Conservation (phyloP, 2,329 filamentous ascomycete genomes). For the Beauveria sp. region DNA sequence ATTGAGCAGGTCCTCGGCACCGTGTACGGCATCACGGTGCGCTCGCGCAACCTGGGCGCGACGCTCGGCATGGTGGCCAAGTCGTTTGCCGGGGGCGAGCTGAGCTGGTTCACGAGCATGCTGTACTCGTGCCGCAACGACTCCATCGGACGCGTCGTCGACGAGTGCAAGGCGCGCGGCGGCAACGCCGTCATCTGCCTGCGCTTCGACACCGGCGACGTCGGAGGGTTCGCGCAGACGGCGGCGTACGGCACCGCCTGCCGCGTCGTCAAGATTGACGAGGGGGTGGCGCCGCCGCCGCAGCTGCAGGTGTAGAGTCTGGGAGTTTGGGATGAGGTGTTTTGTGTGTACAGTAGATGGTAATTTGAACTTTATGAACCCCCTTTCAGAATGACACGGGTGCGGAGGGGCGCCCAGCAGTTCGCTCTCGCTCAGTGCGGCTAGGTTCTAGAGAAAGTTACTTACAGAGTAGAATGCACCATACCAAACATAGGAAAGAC, state of each 20-base stretch:
- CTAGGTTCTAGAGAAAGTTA: too few species aligned
- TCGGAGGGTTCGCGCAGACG: slow-evolving; percentile 49
- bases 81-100: slow-evolving; percentile 50
- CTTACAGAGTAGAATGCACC: too few species aligned
- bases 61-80: slow-evolving; percentile 48
- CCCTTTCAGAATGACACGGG: too few species aligned
- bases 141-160: slow-evolving; percentile 46
- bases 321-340: not conserved
- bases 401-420: too few species aligned
- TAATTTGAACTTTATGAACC: not conserved
- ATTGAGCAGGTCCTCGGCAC: slow-evolving; percentile 50
- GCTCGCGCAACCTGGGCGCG: slow-evolving; percentile 51
- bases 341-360: not conserved
- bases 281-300: slow-evolving; percentile 9
- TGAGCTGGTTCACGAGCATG: slow-evolving; percentile 51
- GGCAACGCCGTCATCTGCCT: slow-evolving; percentile 54
- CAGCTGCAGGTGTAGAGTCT: slow-evolving; percentile 18
- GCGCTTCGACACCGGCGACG: slow-evolving; percentile 48
- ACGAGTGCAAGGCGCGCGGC: slow-evolving; percentile 48
- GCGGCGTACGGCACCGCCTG: slow-evolving; percentile 55
- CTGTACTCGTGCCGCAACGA: slow-evolving; percentile 53
- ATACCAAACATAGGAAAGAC: too few species aligned
- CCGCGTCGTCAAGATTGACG: slow-evolving; percentile 48
- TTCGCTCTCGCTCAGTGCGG: too few species aligned
- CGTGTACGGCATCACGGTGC: slow-evolving; percentile 50